These are phyloP conservation scores for Lophiostoma macrostomum DNA, from an alignment of 495 filamentous ascomycete genomes.

Conservation along the genomic window DNA sequence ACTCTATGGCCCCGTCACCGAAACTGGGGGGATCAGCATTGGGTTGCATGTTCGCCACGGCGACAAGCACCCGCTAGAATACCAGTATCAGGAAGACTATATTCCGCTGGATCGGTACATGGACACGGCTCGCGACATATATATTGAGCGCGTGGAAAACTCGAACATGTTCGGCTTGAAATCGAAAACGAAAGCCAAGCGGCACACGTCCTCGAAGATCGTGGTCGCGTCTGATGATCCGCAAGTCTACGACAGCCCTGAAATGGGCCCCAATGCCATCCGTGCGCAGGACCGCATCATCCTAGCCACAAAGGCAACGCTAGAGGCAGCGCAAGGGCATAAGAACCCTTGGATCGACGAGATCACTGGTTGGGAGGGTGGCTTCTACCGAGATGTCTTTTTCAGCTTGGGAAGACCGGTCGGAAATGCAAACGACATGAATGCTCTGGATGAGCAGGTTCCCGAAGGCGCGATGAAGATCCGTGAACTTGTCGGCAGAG, in stretches of 20 bases:
- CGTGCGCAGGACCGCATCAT: constrained; percentile 65
- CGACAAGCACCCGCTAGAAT: constrained; percentile 64
- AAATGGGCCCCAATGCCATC: constrained; percentile 46
- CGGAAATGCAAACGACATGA: constrained; percentile 34
- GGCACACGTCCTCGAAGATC: constrained; percentile 40
- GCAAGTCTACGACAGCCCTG: constrained; percentile 56
- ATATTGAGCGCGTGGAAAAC: constrained; percentile 26
- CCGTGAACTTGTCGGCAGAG: constrained; percentile 62
- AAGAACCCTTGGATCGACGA: constrained; percentile 61
- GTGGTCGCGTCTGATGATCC: constrained; percentile 72
- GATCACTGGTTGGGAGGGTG: constrained; percentile 69
- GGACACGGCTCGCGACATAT: constrained; percentile 46
- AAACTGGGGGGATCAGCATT: constrained; percentile 48
- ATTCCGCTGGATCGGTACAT: constrained; percentile 62
- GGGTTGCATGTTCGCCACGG: constrained; percentile 72
- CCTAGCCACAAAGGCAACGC: constrained; percentile 56
- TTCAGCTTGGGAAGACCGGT: constrained; percentile 56
- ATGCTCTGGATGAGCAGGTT: constrained; percentile 32
- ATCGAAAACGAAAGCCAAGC: constrained; percentile 22
- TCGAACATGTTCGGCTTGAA: constrained; percentile 7
- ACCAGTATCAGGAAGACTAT: constrained; percentile 63
- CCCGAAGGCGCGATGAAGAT: constrained; percentile 55
- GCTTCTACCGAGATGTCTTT: constrained; percentile 68
- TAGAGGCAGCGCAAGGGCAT: constrained; percentile 39
- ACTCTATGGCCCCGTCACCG: constrained; percentile 41